Base-by-base conservation (phyloP, 169 alveolate species). In the Plasmodium reichenowi region DNA sequence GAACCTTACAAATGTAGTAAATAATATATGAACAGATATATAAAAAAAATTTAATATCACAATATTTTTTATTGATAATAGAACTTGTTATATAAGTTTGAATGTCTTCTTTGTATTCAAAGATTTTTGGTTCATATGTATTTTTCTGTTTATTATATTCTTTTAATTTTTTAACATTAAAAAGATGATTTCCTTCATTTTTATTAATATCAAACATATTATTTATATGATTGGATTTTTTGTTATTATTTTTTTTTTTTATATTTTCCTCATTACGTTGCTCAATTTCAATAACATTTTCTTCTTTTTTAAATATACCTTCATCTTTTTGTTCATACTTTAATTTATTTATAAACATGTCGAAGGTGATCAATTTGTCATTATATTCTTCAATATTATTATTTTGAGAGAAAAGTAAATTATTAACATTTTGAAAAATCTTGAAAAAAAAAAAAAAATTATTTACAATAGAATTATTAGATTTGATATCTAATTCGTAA, bases 11-110 rank as follows among this genome's bases (percentile, higher is more conserved):
- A 22, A 78, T 78, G 1, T 43, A 50, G 48, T 60, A 59, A 26
- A 74, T 60, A n/a, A 78, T 78, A 22, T 78, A 78, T 58, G 20
- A 12, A 66, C 89, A 78, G n/a, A 48, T 78, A 59, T 78, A 78
- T 50, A 78, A 70, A 29, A 78, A 66, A 24, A 78, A 78, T 70
- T 78, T 78, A 32, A 78, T 29, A 52, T 78, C 71, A 17, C 74
- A 43, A 20, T 78, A 78, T 9, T 66, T 70, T 59, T 5, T 66
- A 43, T 63, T 47, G 9, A 67, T 13, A 29, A 78, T 5, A 10
- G 3, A 10, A 76, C 38, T 76, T 56, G 50, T 45, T 38, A 38
- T 70, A 13, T 66, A 76, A 24, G 52, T 47, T 43, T 56, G 13
- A 12, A 12, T 58, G 24, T 72, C 68, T 24, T 72, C 26, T 56